Evolutionary conservation across 768 basidiomycete genomes (phyloP).

Genomic region (Xerocomus brunneocitrinus): DNA sequence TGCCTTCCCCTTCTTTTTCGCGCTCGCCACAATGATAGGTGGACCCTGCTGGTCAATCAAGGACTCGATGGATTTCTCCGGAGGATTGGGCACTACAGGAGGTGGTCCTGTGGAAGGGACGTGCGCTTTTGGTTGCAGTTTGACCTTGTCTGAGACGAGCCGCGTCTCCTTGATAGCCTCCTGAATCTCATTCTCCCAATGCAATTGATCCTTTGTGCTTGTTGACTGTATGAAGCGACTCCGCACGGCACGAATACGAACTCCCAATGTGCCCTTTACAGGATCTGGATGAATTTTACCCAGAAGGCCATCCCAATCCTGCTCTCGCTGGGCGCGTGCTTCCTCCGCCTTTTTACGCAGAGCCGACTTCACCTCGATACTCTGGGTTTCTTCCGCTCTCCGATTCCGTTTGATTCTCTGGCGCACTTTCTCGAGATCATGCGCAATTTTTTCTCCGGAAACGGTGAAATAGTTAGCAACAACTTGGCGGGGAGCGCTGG

Average conservation of each 20-base stretch:
- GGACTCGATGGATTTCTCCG: constrained; percentile 47
- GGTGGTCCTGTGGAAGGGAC: constrained; percentile 27
- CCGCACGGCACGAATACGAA: constrained; percentile 53
- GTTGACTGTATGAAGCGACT: constrained; percentile 56
- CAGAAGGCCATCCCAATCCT: constrained; percentile 62
- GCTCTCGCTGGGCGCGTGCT: constrained; percentile 52
- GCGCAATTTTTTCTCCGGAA: constrained; percentile 36
- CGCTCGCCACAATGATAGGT: constrained; percentile 31
- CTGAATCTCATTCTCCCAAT: constrained; percentile 62
- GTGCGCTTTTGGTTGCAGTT: constrained; percentile 31
- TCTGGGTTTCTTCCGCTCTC: constrained; percentile 27
- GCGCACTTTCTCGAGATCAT: constrained; percentile 42
- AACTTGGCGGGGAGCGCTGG: constrained; percentile 50
- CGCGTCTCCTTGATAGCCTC: constrained; percentile 54
- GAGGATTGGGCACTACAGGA: constrained; percentile 39
- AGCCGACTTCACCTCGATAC: constrained; percentile 44
- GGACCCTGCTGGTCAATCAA: constrained; percentile 53
- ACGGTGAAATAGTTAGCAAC: constrained; percentile 43
- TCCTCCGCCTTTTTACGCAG: constrained; percentile 64
- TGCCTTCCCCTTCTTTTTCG: constrained; percentile 32
- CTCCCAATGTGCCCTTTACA: constrained; percentile 42
- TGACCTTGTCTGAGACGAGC: constrained; percentile 42
- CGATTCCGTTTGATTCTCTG: constrained; percentile 32
- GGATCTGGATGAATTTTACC: constrained; percentile 49
- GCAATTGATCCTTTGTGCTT: constrained; percentile 42